Percentiles rank a stretch among this genome's conserved stretches.
Evolutionary conservation across 2,329 filamentous ascomycete genomes (phyloP).

Genomic region (Colletotrichum acutatum): DNA sequence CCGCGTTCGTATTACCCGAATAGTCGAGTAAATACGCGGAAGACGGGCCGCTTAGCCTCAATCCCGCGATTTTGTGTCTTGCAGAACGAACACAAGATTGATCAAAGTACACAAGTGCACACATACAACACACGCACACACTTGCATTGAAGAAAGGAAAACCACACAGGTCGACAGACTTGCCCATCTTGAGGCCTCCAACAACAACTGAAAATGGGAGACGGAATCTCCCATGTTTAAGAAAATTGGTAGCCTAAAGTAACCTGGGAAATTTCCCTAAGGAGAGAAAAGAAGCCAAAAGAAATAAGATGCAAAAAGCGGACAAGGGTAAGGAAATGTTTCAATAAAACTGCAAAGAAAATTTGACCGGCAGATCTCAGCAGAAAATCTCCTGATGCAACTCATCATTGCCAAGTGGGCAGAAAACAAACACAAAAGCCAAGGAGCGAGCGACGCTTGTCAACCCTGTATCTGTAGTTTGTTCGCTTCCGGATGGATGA

Average conservation of each 20-base stretch:
- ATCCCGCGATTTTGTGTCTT: background rate
- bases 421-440: background rate
- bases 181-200: no score
- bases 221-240: background rate
- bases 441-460: no score
- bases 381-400: conserved; percentile 11
- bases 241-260: background rate
- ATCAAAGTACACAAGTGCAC: background rate
- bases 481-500: background rate
- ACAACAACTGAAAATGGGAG: background rate
- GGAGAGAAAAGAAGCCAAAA: background rate
- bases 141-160: no score
- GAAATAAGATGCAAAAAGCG: background rate
- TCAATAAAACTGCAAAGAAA: background rate
- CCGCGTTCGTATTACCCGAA: conserved; percentile 15
- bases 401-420: background rate
- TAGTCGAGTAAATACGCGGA: conserved; percentile 16
- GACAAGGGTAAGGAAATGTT: background rate
- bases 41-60: conserved; percentile 28
- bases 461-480: background rate
- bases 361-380: conserved; percentile 6
- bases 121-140: no score
- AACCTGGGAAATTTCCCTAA: background rate
- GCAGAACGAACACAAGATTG: background rate
- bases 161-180: no score